Evolutionary conservation across 768 basidiomycete species (phyloP).

Genomic region (Neoboletus subvelutipes): DNA sequence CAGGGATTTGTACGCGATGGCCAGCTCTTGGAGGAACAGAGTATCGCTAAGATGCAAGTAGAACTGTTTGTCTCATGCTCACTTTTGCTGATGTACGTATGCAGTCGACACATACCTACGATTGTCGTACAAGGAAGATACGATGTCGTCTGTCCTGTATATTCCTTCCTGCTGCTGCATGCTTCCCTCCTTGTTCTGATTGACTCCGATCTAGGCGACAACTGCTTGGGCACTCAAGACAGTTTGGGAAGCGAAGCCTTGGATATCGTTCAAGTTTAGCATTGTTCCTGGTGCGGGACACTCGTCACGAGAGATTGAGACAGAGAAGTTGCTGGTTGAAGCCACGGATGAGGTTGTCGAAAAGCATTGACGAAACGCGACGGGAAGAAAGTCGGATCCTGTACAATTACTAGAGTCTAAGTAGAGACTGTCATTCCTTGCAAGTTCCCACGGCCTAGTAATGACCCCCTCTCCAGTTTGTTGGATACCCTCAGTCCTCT

Average conservation of each 20-base stretch:
- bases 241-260: constrained; percentile 73
- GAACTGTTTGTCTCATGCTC: not conserved
- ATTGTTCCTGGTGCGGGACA: constrained; percentile 89
- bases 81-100: constrained; percentile 5
- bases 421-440: not conserved
- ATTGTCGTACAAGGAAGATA: constrained; percentile 85
- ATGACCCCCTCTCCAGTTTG: too few species aligned
- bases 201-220: constrained; percentile 51
- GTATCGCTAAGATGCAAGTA: constrained; percentile 83
- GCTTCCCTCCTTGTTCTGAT: not conserved
- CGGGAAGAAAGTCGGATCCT: not conserved
- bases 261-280: constrained; percentile 39
- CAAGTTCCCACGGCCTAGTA: constrained; percentile 1
- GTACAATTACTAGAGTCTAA: not conserved
- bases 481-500: not conserved
- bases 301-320: constrained; percentile 75
- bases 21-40: constrained; percentile 78
- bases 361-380: constrained; percentile 14
- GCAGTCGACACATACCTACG: constrained; percentile 83
- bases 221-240: constrained; percentile 83
- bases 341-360: constrained; percentile 37
- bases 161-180: constrained; percentile 20
- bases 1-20: constrained; percentile 88
- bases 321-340: constrained; percentile 66
- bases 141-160: constrained; percentile 84